These are phyloP conservation scores for Phytophthora sojae DNA, from an alignment of 352 stramenopile species.

Conservation along the genomic window DNA sequence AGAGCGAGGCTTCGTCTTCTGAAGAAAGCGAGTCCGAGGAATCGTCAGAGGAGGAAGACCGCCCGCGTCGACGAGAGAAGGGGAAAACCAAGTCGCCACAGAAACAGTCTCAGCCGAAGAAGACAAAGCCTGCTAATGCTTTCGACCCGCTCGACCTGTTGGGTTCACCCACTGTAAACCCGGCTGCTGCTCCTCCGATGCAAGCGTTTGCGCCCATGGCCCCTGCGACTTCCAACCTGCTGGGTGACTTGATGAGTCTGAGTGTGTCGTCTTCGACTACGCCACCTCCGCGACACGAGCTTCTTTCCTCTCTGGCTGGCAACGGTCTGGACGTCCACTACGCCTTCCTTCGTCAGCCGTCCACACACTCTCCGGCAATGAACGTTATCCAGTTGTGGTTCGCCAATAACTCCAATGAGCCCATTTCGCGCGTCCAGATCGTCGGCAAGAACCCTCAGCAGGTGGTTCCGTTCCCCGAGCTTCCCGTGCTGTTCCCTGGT, in stretches of 20 bases:
- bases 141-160: conserved; percentile 65
- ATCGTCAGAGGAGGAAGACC: conserved; percentile 60
- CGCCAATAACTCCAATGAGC: conserved; percentile 68
- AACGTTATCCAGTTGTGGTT: conserved; percentile 81
- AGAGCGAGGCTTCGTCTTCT: conserved; percentile 52
- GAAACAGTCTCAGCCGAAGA: conserved; percentile 43
- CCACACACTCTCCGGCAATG: conserved; percentile 67
- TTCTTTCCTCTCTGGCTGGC: conserved; percentile 60
- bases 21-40: conserved; percentile 57
- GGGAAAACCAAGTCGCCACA: conserved; percentile 49
- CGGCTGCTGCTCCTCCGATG: conserved; percentile 7
- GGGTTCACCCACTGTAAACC: conserved; percentile 34
- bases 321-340: conserved; percentile 77
- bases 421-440: conserved; percentile 62
- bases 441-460: conserved; percentile 47
- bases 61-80: conserved; percentile 44
- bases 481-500: conserved; percentile 85
- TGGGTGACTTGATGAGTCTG: conserved; percentile 71
- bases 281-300: conserved; percentile 46
- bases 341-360: conserved; percentile 67
- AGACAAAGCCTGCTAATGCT: conserved; percentile 42
- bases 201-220: conserved; percentile 21
- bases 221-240: conserved; percentile 34
- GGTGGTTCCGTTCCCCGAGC: conserved; percentile 83
- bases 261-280: conserved; percentile 53